Conservation (phyloP, 75 land plant genomes). For the Pinus tabuliformis region DNA sequence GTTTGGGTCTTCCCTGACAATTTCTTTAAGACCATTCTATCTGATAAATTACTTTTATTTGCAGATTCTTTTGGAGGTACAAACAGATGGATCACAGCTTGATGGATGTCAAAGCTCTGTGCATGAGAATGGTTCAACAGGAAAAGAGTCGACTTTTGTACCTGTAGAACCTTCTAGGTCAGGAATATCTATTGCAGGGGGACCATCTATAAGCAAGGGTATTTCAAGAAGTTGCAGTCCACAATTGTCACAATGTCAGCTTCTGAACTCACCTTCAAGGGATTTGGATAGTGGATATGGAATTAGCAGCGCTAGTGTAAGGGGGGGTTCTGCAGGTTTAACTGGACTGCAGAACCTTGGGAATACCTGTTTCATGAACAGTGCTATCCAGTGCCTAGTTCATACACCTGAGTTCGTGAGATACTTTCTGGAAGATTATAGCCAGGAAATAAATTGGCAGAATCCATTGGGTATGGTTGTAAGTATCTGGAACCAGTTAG, state of each 20-base stretch:
- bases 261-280: slow-evolving; percentile 28
- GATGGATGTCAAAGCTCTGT: slow-evolving; percentile 29
- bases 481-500: slow-evolving; percentile 23
- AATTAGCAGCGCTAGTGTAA: slow-evolving; percentile 27
- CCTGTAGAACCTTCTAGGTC: slow-evolving; percentile 49
- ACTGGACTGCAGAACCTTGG: slow-evolving; percentile 84
- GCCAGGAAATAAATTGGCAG: slow-evolving; percentile 76
- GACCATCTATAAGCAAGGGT: slow-evolving; percentile 44
- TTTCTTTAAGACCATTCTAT: slow-evolving; percentile 7
- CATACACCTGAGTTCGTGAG: slow-evolving; percentile 85
- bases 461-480: slow-evolving; percentile 93
- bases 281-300: slow-evolving; percentile 41
- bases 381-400: slow-evolving; percentile 89
- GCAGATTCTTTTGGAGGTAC: slow-evolving; percentile 78
- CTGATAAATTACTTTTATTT: slow-evolving; percentile 4
- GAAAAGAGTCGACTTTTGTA: slow-evolving; percentile 31
- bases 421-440: slow-evolving; percentile 81
- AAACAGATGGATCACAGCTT: slow-evolving; percentile 25
- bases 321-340: slow-evolving; percentile 54
- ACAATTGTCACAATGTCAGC: slow-evolving; percentile 39
- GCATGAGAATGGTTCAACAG: slow-evolving; percentile 53
- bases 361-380: slow-evolving; percentile 94
- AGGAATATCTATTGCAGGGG: slow-evolving; percentile 50
- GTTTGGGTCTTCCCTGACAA: neutral
- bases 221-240: slow-evolving; percentile 39